A percentile compares a stretch with the other conserved stretches of the same genome.
Conservation (phyloP, 495 filamentous ascomycete species). For the Hypoxylon perforatum region DNA sequence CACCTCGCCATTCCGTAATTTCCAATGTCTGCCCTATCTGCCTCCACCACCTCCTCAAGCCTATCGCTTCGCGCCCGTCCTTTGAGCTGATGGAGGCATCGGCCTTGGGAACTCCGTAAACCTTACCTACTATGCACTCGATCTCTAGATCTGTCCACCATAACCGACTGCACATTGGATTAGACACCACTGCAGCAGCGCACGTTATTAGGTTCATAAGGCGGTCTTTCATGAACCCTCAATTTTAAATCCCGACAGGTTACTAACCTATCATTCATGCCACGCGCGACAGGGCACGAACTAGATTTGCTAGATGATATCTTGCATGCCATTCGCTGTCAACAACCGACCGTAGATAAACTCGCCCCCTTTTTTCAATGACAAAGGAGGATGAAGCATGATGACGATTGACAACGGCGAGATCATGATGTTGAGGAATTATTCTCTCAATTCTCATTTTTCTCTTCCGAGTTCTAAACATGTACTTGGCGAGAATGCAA, state of each 20-base stretch:
- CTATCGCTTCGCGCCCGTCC: not conserved
- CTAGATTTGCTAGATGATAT: constrained; percentile 35
- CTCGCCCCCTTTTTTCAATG: constrained; percentile 2
- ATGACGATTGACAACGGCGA: constrained; percentile 20
- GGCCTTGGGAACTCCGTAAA: not conserved
- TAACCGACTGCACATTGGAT: constrained; percentile 24
- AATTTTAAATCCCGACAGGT: constrained; percentile 26
- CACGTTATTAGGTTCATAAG: constrained; percentile 22
- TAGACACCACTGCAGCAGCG: constrained; percentile 35
- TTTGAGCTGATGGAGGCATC: too few species aligned
- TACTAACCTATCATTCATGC: constrained; percentile 42
- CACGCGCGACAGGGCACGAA: constrained; percentile 31
- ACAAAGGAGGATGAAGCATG: not conserved
- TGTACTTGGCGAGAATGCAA: constrained; percentile 39
- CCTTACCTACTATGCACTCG: constrained; percentile 19
- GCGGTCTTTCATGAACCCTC: constrained; percentile 14
- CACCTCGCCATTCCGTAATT: constrained; percentile 28
- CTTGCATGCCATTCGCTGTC: constrained; percentile 26
- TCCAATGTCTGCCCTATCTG: constrained; percentile 24
- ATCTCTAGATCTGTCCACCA: constrained; percentile 35
- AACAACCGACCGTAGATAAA: constrained; percentile 33
- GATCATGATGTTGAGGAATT: constrained; percentile 24
- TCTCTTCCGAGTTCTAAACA: constrained; percentile 11
- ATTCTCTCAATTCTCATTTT: not conserved
- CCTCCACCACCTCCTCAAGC: not conserved